Percentiles rank a stretch among this genome's conserved stretches.
Conservation (phyloP, 495 filamentous ascomycete genomes). For the Penicillium lagena region DNA sequence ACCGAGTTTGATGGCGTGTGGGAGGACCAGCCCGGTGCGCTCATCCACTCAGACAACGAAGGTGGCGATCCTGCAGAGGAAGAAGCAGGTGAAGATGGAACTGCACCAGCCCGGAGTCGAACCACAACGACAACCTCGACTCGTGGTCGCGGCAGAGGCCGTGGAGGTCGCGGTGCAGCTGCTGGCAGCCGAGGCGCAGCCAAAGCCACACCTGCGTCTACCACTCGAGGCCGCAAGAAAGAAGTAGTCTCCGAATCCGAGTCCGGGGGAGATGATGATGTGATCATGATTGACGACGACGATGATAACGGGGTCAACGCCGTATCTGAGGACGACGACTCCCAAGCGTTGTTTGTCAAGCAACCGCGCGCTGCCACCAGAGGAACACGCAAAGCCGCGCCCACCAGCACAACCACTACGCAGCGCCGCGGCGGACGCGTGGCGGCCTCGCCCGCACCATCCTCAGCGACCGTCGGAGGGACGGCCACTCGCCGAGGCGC, state of each 20-base stretch:
- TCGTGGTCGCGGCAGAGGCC: slow-evolving; percentile 45
- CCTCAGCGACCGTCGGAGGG: slow-evolving; percentile 34
- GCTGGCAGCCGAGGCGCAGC: slow-evolving; percentile 28
- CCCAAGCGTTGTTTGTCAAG: slow-evolving; percentile 47
- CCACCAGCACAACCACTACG: slow-evolving; percentile 18
- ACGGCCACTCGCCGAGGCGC: slow-evolving; percentile 27
- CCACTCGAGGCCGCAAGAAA: slow-evolving; percentile 30
- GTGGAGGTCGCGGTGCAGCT: slow-evolving; percentile 40
- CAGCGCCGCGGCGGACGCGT: slow-evolving; percentile 23
- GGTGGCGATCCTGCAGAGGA: slow-evolving; percentile 40
- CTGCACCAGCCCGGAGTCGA: slow-evolving; percentile 16
- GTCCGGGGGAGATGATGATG: slow-evolving; percentile 57
- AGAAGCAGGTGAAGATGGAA: slow-evolving; percentile 38
- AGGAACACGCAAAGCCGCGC: slow-evolving; percentile 20
- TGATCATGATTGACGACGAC: slow-evolving; percentile 55
- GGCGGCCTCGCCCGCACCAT: slow-evolving; percentile 38
- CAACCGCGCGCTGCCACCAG: slow-evolving; percentile 30
- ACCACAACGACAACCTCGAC: slow-evolving; percentile 24
- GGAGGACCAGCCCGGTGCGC: slow-evolving; percentile 70
- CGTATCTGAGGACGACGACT: slow-evolving; percentile 34
- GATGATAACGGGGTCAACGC: slow-evolving; percentile 49
- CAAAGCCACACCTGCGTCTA: slow-evolving; percentile 35
- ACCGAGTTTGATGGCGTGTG: slow-evolving; percentile 78
- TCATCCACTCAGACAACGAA: slow-evolving; percentile 51
- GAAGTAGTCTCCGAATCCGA: slow-evolving; percentile 51